These are phyloP conservation scores for Pseudomonodictys pantanalensis DNA, from an alignment of 495 filamentous ascomycete genomes.

Conservation along the genomic window DNA sequence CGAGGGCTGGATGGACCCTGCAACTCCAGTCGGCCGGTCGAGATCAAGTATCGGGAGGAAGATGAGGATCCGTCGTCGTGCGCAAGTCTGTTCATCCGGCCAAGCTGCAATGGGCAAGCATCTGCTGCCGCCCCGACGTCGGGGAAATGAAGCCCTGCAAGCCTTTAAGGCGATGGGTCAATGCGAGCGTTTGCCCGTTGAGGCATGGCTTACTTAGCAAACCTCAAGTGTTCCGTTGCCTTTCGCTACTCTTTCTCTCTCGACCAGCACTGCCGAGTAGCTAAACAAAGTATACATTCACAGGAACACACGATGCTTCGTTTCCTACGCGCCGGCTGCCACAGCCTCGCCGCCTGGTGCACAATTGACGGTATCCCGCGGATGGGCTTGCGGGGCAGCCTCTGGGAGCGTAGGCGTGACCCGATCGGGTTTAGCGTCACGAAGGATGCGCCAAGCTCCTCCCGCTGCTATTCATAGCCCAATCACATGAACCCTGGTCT, in stretches of 20 bases:
- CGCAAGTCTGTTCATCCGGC: slow-evolving; percentile 12
- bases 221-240: too few relatives aligned
- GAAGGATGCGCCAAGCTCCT: slow-evolving; percentile 3
- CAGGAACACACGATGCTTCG: neutral
- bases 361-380: slow-evolving; percentile 12
- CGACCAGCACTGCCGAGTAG: neutral
- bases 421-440: neutral
- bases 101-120: neutral
- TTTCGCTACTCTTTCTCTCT: neutral
- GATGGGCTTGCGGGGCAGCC: too few relatives aligned
- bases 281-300: neutral
- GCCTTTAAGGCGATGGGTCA: too few relatives aligned
- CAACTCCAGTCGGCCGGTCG: too few relatives aligned
- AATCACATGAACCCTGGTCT: slow-evolving; percentile 6
- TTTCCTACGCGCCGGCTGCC: slow-evolving; percentile 19
- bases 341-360: slow-evolving; percentile 23
- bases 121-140: neutral
- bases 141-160: too few relatives aligned
- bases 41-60: slow-evolving; percentile 1
- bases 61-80: slow-evolving; percentile 5
- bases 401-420: neutral
- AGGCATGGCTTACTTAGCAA: too few relatives aligned
- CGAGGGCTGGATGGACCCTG: too few relatives aligned
- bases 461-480: slow-evolving; percentile 10
- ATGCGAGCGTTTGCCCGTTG: too few relatives aligned